phyloP scores from a whole-genome alignment of 2,329 filamentous ascomycete genomes.

The Neocucurbitaria cava region DNA sequence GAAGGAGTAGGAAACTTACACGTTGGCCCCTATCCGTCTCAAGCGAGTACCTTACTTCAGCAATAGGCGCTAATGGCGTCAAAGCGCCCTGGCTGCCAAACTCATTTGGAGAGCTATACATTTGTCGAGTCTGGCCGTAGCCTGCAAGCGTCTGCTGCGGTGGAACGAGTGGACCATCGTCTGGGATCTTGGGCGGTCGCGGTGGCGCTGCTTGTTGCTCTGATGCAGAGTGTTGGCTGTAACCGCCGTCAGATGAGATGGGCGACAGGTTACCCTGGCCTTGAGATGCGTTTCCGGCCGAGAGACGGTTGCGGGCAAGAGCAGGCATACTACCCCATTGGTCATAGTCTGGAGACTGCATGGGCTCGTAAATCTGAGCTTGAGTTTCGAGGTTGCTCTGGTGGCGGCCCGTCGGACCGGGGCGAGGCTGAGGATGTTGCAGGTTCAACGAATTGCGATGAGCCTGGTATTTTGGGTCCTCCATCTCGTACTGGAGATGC shows the following conservation, averaged over 20 bases:
- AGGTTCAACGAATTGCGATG: conserved; percentile 82
- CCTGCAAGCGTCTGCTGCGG: conserved; percentile 52
- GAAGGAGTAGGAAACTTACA: conserved; percentile 21
- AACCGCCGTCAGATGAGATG: conserved; percentile 48
- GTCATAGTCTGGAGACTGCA: conserved; percentile 51
- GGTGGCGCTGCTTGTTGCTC: conserved; percentile 52
- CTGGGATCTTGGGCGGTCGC: conserved; percentile 61
- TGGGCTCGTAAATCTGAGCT: conserved; percentile 69
- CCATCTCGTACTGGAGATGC: conserved; percentile 49
- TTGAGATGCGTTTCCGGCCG: conserved; percentile 40
- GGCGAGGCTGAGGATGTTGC: conserved; percentile 79
- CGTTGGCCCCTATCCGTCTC: conserved; percentile 53
- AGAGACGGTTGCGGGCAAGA: conserved; percentile 50
- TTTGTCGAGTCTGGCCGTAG: conserved; percentile 47
- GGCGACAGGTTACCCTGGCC: conserved; percentile 45
- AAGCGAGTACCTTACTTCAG: conserved; percentile 58
- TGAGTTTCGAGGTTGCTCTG: conserved; percentile 76
- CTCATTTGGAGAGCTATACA: conserved; percentile 48
- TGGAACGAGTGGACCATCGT: conserved; percentile 66
- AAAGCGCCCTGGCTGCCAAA: conserved; percentile 46
- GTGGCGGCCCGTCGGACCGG: conserved; percentile 76
- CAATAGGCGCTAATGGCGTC: conserved; percentile 57
- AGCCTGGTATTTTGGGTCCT: conserved; percentile 80
- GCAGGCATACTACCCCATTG: conserved; percentile 58
- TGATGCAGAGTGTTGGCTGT: conserved; percentile 47